Base-by-base conservation (phyloP, 73 alveolate genomes). In the Paramecium octaurelia region DNA sequence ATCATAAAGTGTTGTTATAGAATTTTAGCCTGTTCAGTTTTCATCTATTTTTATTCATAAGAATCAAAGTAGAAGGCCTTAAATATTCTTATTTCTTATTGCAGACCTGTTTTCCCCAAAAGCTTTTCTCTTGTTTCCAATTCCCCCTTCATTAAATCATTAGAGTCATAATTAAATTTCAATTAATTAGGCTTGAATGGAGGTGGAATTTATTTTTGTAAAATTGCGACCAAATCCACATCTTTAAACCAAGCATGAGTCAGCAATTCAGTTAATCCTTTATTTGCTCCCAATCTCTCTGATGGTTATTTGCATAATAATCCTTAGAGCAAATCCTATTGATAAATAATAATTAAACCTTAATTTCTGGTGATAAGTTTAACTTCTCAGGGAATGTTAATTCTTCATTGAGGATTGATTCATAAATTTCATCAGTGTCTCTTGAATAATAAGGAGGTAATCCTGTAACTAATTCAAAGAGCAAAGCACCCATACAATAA, bases 301-400 rank as follows among this genome's bases (percentile, higher is more conserved):
- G 64, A 58, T 7, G 99, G 99, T 46, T 97, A 95, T 94, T 97
- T 97, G 27, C 86, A 88, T 21, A 97, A 76, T 54, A 97, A 90
- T 9, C 96, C 96, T 70, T 64, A 86, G 38, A 97, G 88, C 58
- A 97, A 92, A 48, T 89, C 93, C 34, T 94, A 6, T 54, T 38
- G 40, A 75, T 38, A 35, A 29, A n/a, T n/a, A 35, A 21, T 12
- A 12, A 3, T 54, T n/a, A 14, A 35, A 75, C 88, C 36, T 89
- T 95, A 7, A 96, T 93, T 24, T 93, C 93, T 3, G 40, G 58
- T 12, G 95, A 92, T 16, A 97, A 88, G 4, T 89, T 60, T 12
- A 89, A 38, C 27, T 89, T 77, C 18, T 89, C 94, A 23, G 94
- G 94, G n/a, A 89, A 89, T 6, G 75, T 83, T 89, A 93, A 54